phyloP scores from a whole-genome alignment of 306 rosid species.

The Betula pendula region DNA sequence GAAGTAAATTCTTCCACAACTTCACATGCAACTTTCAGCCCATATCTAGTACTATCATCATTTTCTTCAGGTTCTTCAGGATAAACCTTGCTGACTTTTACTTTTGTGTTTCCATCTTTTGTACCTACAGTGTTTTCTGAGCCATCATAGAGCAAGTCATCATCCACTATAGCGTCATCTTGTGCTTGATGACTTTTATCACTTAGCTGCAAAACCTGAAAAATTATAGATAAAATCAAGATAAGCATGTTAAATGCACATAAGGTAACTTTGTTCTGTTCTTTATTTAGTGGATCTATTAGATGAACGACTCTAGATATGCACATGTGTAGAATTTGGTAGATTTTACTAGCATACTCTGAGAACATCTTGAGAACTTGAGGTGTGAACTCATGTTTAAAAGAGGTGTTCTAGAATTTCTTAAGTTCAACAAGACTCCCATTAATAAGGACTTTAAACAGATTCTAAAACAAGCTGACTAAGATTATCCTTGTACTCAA shows the following conservation, averaged over 20 bases:
- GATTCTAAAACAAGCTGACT: not conserved
- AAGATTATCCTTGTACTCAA: not conserved
- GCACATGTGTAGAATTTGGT: not conserved
- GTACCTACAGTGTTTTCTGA: conserved; percentile 29
- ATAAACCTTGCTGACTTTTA: conserved; percentile 24
- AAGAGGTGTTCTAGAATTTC: conserved; percentile 3
- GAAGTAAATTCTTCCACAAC: conserved; percentile 57
- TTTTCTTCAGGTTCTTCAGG: conserved; percentile 47
- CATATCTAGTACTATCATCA: conserved; percentile 28
- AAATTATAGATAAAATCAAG: conserved; percentile 28
- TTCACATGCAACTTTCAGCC: conserved; percentile 36
- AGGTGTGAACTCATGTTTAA: not conserved
- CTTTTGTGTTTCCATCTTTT: conserved; percentile 32
- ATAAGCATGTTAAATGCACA: conserved; percentile 14
- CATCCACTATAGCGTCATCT: conserved; percentile 32
- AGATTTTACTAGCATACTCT: not conserved
- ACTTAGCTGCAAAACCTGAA: conserved; percentile 53
- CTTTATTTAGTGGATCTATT: conserved; percentile 7
- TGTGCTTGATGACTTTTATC: conserved; percentile 51
- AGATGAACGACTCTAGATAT: not conserved
- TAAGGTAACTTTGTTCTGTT: conserved; percentile 1
- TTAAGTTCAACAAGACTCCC: not conserved
- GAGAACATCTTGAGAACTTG: not conserved
- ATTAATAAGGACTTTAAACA: not conserved
- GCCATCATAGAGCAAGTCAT: conserved; percentile 38